These are phyloP conservation scores for Sonneratia alba DNA, from an alignment of 345 rosid species.

Conservation along the genomic window DNA sequence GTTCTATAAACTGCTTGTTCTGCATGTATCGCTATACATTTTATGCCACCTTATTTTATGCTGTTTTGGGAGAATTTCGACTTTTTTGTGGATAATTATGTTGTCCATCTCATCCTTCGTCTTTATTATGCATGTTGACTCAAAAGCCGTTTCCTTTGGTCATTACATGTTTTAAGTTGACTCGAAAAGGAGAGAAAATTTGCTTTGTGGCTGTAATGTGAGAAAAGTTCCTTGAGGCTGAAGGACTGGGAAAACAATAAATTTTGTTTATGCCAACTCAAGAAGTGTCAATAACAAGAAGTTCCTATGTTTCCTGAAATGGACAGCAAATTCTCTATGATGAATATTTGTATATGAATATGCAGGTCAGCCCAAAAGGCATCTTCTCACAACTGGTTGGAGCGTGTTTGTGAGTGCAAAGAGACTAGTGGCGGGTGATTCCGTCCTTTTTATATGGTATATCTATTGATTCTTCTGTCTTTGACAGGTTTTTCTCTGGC, in stretches of 20 bases:
- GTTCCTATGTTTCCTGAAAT: background rate
- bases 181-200: no score
- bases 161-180: no score
- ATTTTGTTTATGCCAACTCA: no score
- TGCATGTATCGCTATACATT: background rate
- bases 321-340: background rate
- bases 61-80: background rate
- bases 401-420: slow-evolving; percentile 51
- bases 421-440: slow-evolving; percentile 45
- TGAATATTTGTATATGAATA: background rate
- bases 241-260: no score
- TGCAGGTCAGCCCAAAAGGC: slow-evolving; percentile 52
- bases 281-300: no score
- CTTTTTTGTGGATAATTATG: background rate
- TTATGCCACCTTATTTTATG: background rate
- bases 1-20: background rate
- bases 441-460: slow-evolving; percentile 42
- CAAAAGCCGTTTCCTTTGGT: background rate
- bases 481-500: background rate
- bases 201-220: no score
- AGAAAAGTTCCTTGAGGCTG: no score
- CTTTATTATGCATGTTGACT: no score
- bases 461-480: background rate
- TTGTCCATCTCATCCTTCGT: no score
- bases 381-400: slow-evolving; percentile 53